These are phyloP conservation scores for Myochromella boudieri DNA, from an alignment of 768 basidiomycete genomes.

Conservation along the genomic window DNA sequence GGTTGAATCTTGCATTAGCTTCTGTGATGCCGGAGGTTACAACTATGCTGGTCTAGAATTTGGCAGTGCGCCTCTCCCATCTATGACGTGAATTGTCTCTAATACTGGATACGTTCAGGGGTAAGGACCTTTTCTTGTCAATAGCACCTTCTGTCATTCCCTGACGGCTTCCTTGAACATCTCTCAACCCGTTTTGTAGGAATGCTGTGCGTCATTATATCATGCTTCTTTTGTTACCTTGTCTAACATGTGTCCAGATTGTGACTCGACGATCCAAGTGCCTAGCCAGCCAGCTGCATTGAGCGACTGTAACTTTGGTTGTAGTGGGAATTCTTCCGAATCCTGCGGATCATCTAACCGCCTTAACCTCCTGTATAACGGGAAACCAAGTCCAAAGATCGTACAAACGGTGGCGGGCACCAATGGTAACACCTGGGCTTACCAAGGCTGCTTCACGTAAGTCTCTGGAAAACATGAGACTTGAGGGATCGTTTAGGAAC, in stretches of 20 bases:
- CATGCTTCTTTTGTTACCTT: not conserved
- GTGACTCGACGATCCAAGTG: constrained; percentile 54
- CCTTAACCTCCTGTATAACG: constrained; percentile 56
- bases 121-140: constrained; percentile 6
- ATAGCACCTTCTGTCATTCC: constrained; percentile 5
- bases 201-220: constrained; percentile 37
- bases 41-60: constrained; percentile 68
- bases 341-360: constrained; percentile 52
- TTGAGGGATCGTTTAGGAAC: not conserved
- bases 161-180: not conserved
- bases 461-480: constrained; percentile 13
- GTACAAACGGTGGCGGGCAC: constrained; percentile 42
- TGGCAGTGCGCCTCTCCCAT: constrained; percentile 34
- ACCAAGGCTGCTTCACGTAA: constrained; percentile 66
- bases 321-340: constrained; percentile 54
- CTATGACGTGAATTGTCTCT: not conserved
- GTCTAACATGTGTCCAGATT: constrained; percentile 38
- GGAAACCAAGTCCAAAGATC: constrained; percentile 46
- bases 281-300: constrained; percentile 42
- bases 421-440: constrained; percentile 42
- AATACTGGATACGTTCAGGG: constrained; percentile 2
- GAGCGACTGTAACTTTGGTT: constrained; percentile 52
- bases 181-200: constrained; percentile 20
- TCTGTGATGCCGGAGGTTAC: constrained; percentile 35
- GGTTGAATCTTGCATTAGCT: constrained; percentile 40